Evolutionary conservation across 2,329 filamentous ascomycete species (phyloP).

Genomic region (Clarireedia homoeocarpa): DNA sequence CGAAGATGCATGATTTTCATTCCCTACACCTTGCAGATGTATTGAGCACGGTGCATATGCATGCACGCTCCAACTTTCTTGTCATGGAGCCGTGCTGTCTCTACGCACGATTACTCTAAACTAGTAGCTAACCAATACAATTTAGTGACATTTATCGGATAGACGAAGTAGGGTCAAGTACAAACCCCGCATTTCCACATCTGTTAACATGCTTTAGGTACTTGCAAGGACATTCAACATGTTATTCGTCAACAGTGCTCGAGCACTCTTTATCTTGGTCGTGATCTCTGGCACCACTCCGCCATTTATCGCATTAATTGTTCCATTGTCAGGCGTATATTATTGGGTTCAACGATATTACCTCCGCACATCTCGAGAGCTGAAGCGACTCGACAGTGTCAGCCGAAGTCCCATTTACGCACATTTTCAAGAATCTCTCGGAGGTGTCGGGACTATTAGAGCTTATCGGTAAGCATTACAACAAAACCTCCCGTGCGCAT

Average conservation of each 20-base stretch:
- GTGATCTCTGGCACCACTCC: slow-evolving; percentile 81
- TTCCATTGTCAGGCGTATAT: slow-evolving; percentile 76
- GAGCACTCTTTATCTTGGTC: slow-evolving; percentile 73
- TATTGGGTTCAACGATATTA: slow-evolving; percentile 96
- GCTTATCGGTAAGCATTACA: slow-evolving; percentile 56
- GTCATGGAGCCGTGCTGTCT: too few relatives aligned
- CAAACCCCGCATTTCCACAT: slow-evolving; percentile 5
- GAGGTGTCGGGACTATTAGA: slow-evolving; percentile 88
- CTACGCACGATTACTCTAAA: not conserved
- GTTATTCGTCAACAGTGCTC: slow-evolving; percentile 71
- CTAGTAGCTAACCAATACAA: slow-evolving; percentile 1
- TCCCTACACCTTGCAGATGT: not conserved
- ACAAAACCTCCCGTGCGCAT: not conserved
- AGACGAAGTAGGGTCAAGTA: slow-evolving; percentile 23
- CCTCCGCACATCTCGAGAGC: slow-evolving; percentile 86
- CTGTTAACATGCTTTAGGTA: slow-evolving; percentile 77
- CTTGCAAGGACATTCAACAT: slow-evolving; percentile 97
- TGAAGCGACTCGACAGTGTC: slow-evolving; percentile 92
- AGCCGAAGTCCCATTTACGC: slow-evolving; percentile 95
- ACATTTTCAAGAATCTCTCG: slow-evolving; percentile 95
- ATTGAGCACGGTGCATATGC: not conserved
- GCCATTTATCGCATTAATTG: slow-evolving; percentile 68
- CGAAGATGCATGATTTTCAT: not conserved
- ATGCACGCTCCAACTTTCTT: not conserved
- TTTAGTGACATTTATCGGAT: slow-evolving; percentile 44